Evolutionary conservation across 116 monocot species (phyloP).

Genomic region (Dioscorea cayenensis): DNA sequence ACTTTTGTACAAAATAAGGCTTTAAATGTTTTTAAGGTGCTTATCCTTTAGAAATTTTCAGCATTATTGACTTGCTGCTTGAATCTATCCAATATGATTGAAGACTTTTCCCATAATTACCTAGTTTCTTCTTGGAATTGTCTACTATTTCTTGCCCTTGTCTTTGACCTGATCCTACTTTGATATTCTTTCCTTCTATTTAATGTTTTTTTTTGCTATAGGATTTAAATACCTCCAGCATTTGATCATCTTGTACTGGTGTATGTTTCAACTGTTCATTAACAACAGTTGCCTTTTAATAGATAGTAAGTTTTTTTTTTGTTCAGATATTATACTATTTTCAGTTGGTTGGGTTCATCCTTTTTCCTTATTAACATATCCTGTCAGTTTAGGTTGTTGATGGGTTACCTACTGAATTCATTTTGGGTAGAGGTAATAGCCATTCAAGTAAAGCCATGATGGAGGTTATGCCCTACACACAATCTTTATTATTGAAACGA

Average conservation of each 20-base stretch:
- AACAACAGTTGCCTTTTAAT: not conserved
- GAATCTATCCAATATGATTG: not conserved
- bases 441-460: conserved; percentile 43
- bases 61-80: not conserved
- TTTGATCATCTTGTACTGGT: conserved; percentile 78
- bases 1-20: no score
- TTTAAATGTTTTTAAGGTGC: no score
- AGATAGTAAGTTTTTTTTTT: not conserved
- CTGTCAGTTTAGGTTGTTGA: conserved; percentile 78
- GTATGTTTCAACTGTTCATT: conserved; percentile 24
- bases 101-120: not conserved
- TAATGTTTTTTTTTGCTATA: conserved; percentile 15
- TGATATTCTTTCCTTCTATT: not conserved
- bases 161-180: not conserved
- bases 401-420: conserved; percentile 92
- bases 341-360: not conserved
- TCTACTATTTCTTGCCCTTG: not conserved
- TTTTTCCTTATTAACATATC: not conserved
- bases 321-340: not conserved
- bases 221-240: conserved; percentile 61
- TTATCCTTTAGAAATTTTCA: not conserved
- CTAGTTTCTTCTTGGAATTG: not conserved
- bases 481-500: conserved; percentile 51
- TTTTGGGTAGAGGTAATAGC: conserved; percentile 61
- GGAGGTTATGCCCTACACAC: conserved; percentile 88